Evolutionary conservation across 768 basidiomycete species (phyloP), one percentile per base, ranked within the genome.

Genomic region (Mrakia blollopis): DNA sequence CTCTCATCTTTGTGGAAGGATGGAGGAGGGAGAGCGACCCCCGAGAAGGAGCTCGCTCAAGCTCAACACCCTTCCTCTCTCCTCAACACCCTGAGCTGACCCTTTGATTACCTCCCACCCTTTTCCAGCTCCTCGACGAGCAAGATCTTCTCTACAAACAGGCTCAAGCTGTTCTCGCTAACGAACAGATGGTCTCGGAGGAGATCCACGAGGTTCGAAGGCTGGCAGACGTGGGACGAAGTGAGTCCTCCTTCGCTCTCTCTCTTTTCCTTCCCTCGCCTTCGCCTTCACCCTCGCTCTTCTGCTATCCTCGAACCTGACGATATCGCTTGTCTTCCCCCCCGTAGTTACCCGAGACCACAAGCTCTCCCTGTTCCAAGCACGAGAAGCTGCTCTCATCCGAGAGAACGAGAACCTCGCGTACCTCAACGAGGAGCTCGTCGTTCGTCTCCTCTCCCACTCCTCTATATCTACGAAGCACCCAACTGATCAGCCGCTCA

Each of bases 311-410:
- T 13, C 61, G 4, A 35, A 30, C 6, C 61, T 62, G n/a, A 62
- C 61, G 30, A 0, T 0, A 30, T 3, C 10, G n/a, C 61, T n/a
- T 21, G 28, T n/a, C 25, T n/a, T 62, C 61, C 3, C n/a, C 13
- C 30, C 11, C 37, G n/a, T n/a, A 67, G 73, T 74, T n/a, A 63
- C 47, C 16, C 73, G 73, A 28, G 63, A 74, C 63, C 73, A 74
- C 62, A 74, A 74, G 62, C 73, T 74, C 44, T 62, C 63, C 32
- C 73, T 62, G 5, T 74, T 74, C 47, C 65, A 74, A 67, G 63
- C 63, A 32, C 63, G 65, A n/a, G 65, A 68, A 41, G 65, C 65
- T 7, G 65, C 65, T 18, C 37, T 68, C 7, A n/a, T 68, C 65
- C 65, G 65, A 39, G 65, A 68, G 39, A 68, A 68, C 65, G 65